Percentiles rank a stretch among this genome's conserved stretches.
phyloP scores from a whole-genome alignment of 768 basidiomycete genomes.

The Sporobolomyces roseus region DNA sequence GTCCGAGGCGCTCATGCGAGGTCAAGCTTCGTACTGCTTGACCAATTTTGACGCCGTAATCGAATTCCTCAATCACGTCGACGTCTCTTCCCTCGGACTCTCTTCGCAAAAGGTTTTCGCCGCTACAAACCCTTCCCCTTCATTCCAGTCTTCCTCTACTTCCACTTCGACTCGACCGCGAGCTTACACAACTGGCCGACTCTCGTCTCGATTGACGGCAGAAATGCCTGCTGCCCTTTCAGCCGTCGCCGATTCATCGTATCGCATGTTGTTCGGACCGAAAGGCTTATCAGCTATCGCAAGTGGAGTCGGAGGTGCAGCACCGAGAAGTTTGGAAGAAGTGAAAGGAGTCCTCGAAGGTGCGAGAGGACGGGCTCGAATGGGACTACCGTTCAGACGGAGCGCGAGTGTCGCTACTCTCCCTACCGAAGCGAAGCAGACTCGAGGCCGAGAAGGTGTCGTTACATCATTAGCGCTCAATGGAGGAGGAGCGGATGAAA shows the following conservation, averaged over 20 bases:
- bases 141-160: not conserved
- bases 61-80: slow-evolving; percentile 92
- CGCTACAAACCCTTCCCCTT: not conserved
- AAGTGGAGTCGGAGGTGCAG: slow-evolving; percentile 50
- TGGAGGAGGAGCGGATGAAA: not conserved
- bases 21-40: slow-evolving; percentile 86
- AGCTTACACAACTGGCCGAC: slow-evolving; percentile 16
- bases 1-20: slow-evolving; percentile 57
- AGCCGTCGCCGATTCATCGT: slow-evolving; percentile 85
- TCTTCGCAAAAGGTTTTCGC: slow-evolving; percentile 51
- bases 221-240: slow-evolving; percentile 61
- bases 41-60: slow-evolving; percentile 93
- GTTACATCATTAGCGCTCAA: not conserved
- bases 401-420: not conserved
- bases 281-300: slow-evolving; percentile 21
- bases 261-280: slow-evolving; percentile 66
- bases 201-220: slow-evolving; percentile 9
- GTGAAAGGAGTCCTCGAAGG: slow-evolving; percentile 45
- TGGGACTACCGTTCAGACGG: slow-evolving; percentile 17
- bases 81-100: slow-evolving; percentile 65
- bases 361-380: slow-evolving; percentile 20
- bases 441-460: no score
- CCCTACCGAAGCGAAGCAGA: no score
- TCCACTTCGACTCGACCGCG: not conserved
- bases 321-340: slow-evolving; percentile 59